phyloP scores from a whole-genome alignment of 2,329 filamentous ascomycete genomes.

The Ilyonectria mors-panacis region DNA sequence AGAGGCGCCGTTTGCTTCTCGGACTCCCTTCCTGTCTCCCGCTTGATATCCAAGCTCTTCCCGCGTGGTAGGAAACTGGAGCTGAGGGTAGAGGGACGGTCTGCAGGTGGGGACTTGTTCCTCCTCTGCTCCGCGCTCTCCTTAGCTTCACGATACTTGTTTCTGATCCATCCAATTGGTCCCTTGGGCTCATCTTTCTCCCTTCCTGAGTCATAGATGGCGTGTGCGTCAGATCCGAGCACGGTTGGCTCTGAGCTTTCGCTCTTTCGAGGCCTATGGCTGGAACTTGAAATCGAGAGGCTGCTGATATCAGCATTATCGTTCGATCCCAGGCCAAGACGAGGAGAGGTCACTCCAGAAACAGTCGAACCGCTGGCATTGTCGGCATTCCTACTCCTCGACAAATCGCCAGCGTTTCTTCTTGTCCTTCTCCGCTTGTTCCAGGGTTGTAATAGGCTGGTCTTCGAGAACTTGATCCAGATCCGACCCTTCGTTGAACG shows the following conservation, averaged over 20 bases:
- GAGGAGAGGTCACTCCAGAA: constrained; percentile 60
- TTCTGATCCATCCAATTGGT: constrained; percentile 71
- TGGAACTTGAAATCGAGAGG: constrained; percentile 76
- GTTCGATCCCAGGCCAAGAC: constrained; percentile 71
- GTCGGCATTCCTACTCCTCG: constrained; percentile 74
- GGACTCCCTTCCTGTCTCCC: constrained; percentile 50
- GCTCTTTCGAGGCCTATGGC: constrained; percentile 64
- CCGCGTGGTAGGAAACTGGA: constrained; percentile 56
- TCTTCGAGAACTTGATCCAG: constrained; percentile 79
- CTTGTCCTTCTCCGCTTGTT: constrained; percentile 75
- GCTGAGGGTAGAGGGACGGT: constrained; percentile 46
- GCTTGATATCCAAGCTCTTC: constrained; percentile 65
- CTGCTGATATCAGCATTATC: constrained; percentile 76
- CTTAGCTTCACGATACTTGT: constrained; percentile 73
- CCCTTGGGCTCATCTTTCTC: constrained; percentile 67
- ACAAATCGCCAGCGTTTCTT: constrained; percentile 82
- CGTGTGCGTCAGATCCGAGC: constrained; percentile 57
- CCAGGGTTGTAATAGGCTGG: constrained; percentile 51
- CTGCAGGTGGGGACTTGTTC: constrained; percentile 68
- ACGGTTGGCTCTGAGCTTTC: constrained; percentile 65
- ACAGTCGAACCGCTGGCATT: constrained; percentile 58
- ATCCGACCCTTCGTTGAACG: constrained; percentile 86
- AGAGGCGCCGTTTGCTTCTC: constrained; percentile 27
- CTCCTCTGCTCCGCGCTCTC: constrained; percentile 69
- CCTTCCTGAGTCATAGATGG: constrained; percentile 55